Base-by-base conservation (phyloP, 257 asterid species). In the Rubia yunnanensis region DNA sequence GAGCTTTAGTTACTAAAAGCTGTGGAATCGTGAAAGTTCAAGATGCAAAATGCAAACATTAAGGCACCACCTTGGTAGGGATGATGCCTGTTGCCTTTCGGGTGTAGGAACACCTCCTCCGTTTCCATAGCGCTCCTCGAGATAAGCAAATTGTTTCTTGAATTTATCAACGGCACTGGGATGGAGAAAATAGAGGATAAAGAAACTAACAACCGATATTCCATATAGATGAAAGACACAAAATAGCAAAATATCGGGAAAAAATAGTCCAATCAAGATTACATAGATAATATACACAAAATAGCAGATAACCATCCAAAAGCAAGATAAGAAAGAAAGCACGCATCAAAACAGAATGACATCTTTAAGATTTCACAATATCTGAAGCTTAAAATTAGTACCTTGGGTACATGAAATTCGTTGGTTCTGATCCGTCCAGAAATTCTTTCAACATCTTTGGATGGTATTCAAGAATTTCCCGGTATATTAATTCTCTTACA, bases 371-470 rank as follows among this genome's bases (percentile, higher is more conserved):
- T 5, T 55, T n/a, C 18, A 22, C 26, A 28, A 13, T 31, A 66
- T 50, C 52, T 20, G 1, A 34, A 64, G 64, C 49, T 50, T n/a
- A 8, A 9, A 67, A 60, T 7, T 27, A 32, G 69, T 76, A 94
- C 99, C 99, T 94, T 5, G 99, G 99, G 68, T 90, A 94, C 99
- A 94, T 94, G 84, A 94, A 94, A 58, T 83, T 76, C 41, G 96
- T 94, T 7, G 99, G 99, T 71, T 94, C 97, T 52, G 85, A 76
- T 66, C 97, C 99, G 30, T 94, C 97, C 64, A 88, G 46, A 78
- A 66, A 80, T 58, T 94, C 99, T 72, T 88, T 85, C 86, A 94
- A 82, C 99, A 94, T 94, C 73, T 86, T 86, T 1, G 95, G 99
- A 74, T 94, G 99, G 74, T 90, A 94, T 77, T 94, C 97, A 9